Percentiles rank a stretch among this genome's conserved stretches.
Evolutionary conservation across 2,329 filamentous ascomycete species (phyloP).

Genomic region (Phialocephala subalpina): DNA sequence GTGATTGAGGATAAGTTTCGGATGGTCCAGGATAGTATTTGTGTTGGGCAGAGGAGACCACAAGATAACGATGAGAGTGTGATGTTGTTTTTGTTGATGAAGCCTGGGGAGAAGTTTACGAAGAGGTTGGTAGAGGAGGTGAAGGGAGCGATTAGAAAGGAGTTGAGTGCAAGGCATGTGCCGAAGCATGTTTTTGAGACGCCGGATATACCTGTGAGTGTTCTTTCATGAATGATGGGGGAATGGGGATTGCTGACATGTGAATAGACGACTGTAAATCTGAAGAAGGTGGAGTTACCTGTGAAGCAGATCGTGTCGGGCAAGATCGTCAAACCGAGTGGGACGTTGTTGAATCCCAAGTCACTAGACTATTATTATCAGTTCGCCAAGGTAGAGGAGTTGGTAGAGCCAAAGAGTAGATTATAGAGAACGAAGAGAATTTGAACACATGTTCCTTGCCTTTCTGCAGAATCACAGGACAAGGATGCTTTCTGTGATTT

Average conservation of each 20-base stretch:
- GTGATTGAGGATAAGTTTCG: constrained; percentile 73
- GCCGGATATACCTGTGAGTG: constrained; percentile 78
- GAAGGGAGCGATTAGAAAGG: constrained; percentile 69
- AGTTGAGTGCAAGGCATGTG: constrained; percentile 77
- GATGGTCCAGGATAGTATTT: constrained; percentile 75
- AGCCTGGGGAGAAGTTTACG: constrained; percentile 63
- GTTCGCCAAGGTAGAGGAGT: constrained; percentile 76
- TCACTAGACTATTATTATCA: constrained; percentile 82
- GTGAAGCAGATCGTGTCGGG: constrained; percentile 87
- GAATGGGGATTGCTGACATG: constrained; percentile 15
- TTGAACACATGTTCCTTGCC: background rate
- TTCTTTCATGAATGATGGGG: background rate
- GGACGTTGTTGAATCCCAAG: constrained; percentile 78
- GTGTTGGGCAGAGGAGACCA: constrained; percentile 78
- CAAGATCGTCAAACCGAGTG: constrained; percentile 75
- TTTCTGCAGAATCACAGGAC: background rate
- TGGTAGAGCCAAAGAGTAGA: constrained; percentile 56
- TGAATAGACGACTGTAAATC: constrained; percentile 77
- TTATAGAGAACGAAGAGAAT: constrained; percentile 47
- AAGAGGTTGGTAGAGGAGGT: constrained; percentile 62
- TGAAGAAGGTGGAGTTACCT: constrained; percentile 86
- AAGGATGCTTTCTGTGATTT: background rate
- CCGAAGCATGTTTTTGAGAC: constrained; percentile 83
- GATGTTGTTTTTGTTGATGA: constrained; percentile 64
- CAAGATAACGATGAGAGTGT: constrained; percentile 64